Percentiles rank a stretch among this genome's conserved stretches.
Evolutionary conservation across 1,284 basidiomycete species (phyloP).

Genomic region (Volvariella volvacea): DNA sequence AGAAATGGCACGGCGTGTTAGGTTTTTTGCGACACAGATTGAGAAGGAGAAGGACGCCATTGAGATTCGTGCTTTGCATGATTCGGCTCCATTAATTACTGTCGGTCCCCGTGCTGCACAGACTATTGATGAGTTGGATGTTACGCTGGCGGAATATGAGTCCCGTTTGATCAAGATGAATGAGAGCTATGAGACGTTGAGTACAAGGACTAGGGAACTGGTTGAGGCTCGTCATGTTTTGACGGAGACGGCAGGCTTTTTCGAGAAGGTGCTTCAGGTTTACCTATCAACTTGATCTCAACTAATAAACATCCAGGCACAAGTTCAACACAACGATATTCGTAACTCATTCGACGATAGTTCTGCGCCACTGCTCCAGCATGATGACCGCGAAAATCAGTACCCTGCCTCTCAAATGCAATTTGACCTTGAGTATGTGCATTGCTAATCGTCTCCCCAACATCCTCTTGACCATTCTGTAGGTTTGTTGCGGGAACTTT

Average conservation of each 20-base stretch:
- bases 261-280: conserved; percentile 57
- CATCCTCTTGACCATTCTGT: conserved; percentile 6
- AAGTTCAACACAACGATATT: conserved; percentile 73
- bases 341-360: conserved; percentile 91
- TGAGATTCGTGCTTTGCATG: conserved; percentile 75
- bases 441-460: conserved; percentile 2
- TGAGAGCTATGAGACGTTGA: conserved; percentile 85
- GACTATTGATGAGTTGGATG: conserved; percentile 90
- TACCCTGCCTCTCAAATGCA: conserved; percentile 45
- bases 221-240: conserved; percentile 92
- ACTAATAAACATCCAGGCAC: conserved; percentile 49
- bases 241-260: conserved; percentile 94
- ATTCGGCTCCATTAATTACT: conserved; percentile 77
- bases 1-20: conserved; percentile 92
- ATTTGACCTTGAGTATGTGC: conserved; percentile 81
- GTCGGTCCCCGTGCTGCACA: conserved; percentile 89
- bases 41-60: conserved; percentile 79
- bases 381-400: conserved; percentile 79
- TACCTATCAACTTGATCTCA: not conserved
- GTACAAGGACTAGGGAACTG: conserved; percentile 82
- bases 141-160: conserved; percentile 86
- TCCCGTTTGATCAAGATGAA: conserved; percentile 89
- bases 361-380: conserved; percentile 86
- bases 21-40: conserved; percentile 88
- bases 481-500: conserved; percentile 97